A percentile compares a stretch with the other conserved stretches of the same genome.
phyloP scores from a whole-genome alignment of 1,284 basidiomycete species.

The Pyrrhoderma noxium region DNA sequence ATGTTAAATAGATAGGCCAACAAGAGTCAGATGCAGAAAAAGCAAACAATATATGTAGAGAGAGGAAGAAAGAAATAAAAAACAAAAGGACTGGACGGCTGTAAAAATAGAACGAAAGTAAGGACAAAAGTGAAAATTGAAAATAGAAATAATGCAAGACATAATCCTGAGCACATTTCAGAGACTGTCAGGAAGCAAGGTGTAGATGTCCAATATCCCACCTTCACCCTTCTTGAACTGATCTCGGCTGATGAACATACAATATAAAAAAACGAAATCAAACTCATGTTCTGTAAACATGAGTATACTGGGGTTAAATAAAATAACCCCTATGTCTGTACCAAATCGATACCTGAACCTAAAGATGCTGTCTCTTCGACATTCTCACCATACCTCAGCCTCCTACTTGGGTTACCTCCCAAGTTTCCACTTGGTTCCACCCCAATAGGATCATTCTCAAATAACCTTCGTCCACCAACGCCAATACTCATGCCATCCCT shows the following conservation, averaged over 20 bases:
- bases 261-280: no score
- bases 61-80: not conserved
- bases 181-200: no score
- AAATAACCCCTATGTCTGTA: slow-evolving; percentile 30
- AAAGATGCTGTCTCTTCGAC: slow-evolving; percentile 24
- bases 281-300: no score
- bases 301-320: no score
- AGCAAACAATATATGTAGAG: not conserved
- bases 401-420: not conserved
- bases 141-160: not conserved
- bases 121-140: not conserved
- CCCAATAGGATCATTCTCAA: slow-evolving; percentile 55
- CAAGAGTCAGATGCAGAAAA: not conserved
- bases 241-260: no score
- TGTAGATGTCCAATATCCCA: no score
- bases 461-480: slow-evolving; percentile 47
- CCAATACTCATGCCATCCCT: slow-evolving; percentile 3
- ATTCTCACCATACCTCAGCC: slow-evolving; percentile 8
- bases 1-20: slow-evolving; percentile 3
- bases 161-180: no score
- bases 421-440: not conserved
- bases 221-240: no score
- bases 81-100: not conserved
- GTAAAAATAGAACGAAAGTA: not conserved
- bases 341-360: slow-evolving; percentile 43